Evolutionary conservation across 2,329 filamentous ascomycete genomes (phyloP).

Genomic region (Trichoderma polysporum): DNA sequence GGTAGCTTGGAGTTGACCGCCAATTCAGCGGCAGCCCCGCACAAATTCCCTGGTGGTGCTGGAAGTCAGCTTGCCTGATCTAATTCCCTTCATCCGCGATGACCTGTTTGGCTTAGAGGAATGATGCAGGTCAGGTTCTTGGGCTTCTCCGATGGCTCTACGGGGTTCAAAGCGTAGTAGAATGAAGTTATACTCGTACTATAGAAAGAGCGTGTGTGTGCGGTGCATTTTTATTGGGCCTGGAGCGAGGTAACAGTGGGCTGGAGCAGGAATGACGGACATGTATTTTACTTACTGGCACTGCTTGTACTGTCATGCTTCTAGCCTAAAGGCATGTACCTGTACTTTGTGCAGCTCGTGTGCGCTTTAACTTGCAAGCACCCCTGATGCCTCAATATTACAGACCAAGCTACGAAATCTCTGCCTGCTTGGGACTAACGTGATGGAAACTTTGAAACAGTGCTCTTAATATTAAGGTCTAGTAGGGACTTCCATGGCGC

Average conservation of each 20-base stretch:
- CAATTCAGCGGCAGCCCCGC: conserved; percentile 42
- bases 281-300: neutral
- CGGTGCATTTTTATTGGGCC: neutral
- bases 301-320: neutral
- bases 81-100: neutral
- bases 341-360: neutral
- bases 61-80: conserved; percentile 8
- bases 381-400: no score
- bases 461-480: neutral
- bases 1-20: conserved; percentile 41
- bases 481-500: neutral
- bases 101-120: neutral
- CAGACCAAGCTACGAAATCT: neutral
- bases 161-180: neutral
- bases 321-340: neutral
- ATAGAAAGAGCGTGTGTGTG: neutral
- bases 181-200: neutral
- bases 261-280: neutral
- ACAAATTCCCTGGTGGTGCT: conserved; percentile 9
- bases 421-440: neutral
- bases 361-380: neutral
- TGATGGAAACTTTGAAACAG: neutral
- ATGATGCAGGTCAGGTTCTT: neutral
- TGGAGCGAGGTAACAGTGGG: neutral
- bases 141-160: neutral